phyloP scores from a whole-genome alignment of 768 basidiomycete genomes.

The Tricholoma saponaceum region DNA sequence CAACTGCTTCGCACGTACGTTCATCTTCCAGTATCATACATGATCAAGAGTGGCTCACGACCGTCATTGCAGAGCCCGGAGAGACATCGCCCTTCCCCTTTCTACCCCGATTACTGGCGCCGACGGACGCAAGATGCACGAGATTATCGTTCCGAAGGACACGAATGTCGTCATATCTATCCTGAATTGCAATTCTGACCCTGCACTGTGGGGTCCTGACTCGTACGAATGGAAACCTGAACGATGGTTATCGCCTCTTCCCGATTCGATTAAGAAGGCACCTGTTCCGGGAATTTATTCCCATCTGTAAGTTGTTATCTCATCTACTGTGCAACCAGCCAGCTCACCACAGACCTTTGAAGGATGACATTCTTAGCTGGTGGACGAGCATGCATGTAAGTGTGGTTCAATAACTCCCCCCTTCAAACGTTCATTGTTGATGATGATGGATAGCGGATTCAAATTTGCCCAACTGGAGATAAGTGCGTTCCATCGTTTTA shows the following conservation, averaged over 20 bases:
- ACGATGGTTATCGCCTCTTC: conserved; percentile 41
- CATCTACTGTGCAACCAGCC: background rate
- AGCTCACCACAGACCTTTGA: background rate
- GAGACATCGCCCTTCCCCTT: conserved; percentile 39
- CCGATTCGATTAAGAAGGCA: conserved; percentile 29
- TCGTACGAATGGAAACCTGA: conserved; percentile 47
- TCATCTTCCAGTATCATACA: no score
- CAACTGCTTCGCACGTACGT: no score
- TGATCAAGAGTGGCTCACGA: background rate
- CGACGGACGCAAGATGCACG: conserved; percentile 31
- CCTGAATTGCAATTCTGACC: conserved; percentile 32
- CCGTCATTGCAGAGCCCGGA: conserved; percentile 22
- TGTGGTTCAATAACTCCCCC: conserved; percentile 3
- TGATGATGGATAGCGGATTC: conserved; percentile 33
- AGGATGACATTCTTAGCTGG: conserved; percentile 45
- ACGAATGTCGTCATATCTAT: conserved; percentile 37
- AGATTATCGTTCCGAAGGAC: conserved; percentile 33
- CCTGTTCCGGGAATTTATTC: conserved; percentile 42
- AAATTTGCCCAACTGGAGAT: conserved; percentile 53
- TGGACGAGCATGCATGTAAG: conserved; percentile 43
- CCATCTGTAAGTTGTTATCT: conserved; percentile 25
- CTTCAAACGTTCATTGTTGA: background rate
- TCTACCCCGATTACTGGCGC: conserved; percentile 29
- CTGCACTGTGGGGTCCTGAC: conserved; percentile 44
- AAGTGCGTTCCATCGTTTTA: conserved; percentile 24